These are phyloP conservation scores for Trypanosoma melophagium DNA, from an alignment of 208 protist species.

Conservation along the genomic window DNA sequence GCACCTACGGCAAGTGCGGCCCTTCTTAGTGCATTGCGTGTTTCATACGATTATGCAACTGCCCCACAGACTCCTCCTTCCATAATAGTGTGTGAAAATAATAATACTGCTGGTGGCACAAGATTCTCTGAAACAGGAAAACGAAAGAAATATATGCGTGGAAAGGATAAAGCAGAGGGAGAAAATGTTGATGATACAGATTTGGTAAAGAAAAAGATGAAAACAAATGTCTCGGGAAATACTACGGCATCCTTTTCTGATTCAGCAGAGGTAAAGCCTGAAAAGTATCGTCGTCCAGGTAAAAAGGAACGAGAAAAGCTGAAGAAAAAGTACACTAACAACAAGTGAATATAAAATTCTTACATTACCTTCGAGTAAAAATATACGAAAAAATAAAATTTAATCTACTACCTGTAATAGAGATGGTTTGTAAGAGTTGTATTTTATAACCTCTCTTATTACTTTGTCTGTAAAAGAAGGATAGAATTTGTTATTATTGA, in stretches of 20 bases:
- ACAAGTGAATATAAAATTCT: not conserved
- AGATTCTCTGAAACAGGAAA: constrained; percentile 10
- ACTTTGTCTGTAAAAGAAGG: too few species aligned
- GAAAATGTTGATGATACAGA: not conserved
- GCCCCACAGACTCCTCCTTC: constrained; percentile 31
- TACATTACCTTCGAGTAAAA: too few species aligned
- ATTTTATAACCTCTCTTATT: too few species aligned
- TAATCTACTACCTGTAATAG: too few species aligned
- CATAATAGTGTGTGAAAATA: not conserved
- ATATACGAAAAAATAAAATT: too few species aligned
- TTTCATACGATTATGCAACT: constrained; percentile 39
- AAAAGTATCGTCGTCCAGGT: constrained; percentile 32
- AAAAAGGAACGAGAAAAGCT: constrained; percentile 51
- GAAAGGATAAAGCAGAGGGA: constrained; percentile 3
- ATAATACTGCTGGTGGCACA: not conserved
- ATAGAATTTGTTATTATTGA: too few species aligned
- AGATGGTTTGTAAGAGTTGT: too few species aligned
- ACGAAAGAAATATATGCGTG: constrained; percentile 22
- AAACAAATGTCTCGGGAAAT: constrained; percentile 3
- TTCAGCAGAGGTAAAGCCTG: not conserved
- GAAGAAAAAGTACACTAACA: not conserved
- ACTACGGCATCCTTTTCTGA: too few species aligned
- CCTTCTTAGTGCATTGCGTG: constrained; percentile 39
- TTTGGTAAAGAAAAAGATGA: not conserved
- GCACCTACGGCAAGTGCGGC: constrained; percentile 22